Percentiles rank a stretch among this genome's conserved stretches.
Conservation (phyloP, 495 filamentous ascomycete genomes). For the Copromyces sp. region DNA sequence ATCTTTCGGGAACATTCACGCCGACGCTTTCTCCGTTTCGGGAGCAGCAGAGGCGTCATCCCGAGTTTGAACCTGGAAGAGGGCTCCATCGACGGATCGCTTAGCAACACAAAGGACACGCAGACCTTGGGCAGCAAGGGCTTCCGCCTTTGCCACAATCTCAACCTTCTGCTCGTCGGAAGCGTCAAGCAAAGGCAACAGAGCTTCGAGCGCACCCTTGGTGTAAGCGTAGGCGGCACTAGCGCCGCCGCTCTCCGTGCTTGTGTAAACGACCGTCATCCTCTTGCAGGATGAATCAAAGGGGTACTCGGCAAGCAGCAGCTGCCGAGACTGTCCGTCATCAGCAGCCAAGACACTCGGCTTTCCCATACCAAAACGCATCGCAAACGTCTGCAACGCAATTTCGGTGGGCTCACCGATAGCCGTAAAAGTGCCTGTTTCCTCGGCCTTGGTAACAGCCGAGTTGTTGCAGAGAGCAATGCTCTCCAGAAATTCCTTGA, state of each 20-base stretch:
- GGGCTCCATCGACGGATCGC: conserved; percentile 18
- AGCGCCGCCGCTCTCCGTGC: background rate
- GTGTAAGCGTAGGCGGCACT: conserved; percentile 46
- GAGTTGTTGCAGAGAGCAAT: conserved; percentile 40
- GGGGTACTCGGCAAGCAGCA: conserved; percentile 58
- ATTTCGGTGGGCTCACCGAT: conserved; percentile 81
- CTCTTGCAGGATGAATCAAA: conserved; percentile 75
- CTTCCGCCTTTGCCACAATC: conserved; percentile 49
- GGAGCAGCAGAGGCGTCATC: background rate
- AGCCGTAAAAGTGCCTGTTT: conserved; percentile 35
- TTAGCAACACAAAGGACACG: conserved; percentile 68
- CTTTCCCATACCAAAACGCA: conserved; percentile 57
- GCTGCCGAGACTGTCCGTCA: background rate
- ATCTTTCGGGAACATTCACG: conserved; percentile 18
- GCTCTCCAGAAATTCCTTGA: conserved; percentile 17
- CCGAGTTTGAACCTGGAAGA: background rate
- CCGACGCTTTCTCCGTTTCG: conserved; percentile 3
- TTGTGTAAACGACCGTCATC: conserved; percentile 66
- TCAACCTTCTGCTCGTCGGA: conserved; percentile 48
- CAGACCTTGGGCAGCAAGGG: conserved; percentile 60
- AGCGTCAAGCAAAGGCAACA: conserved; percentile 52
- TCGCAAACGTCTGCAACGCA: conserved; percentile 67
- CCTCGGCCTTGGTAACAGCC: conserved; percentile 17
- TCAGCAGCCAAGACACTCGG: conserved; percentile 40
- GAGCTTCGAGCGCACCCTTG: conserved; percentile 71